A percentile compares a stretch with the other conserved stretches of the same genome.
phyloP scores from a whole-genome alignment of 2,329 filamentous ascomycete species.

The Fusarium concolor region DNA sequence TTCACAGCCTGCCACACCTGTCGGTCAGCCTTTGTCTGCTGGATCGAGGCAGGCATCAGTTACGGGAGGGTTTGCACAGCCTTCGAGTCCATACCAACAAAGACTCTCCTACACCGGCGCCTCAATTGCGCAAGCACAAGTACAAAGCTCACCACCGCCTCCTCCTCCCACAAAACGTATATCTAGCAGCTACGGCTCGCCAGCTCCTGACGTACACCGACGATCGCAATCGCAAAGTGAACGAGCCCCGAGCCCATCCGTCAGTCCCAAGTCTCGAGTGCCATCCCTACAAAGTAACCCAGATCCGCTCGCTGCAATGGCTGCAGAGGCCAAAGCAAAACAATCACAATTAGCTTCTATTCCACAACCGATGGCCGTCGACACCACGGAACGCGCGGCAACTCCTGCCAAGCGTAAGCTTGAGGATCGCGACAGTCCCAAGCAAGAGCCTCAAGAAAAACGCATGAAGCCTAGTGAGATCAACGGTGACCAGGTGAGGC shows the following conservation, averaged over 20 bases:
- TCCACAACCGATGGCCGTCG: slow-evolving; percentile 47
- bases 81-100: slow-evolving; percentile 71
- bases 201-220: slow-evolving; percentile 57
- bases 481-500: slow-evolving; percentile 54
- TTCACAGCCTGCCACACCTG: slow-evolving; percentile 67
- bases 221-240: slow-evolving; percentile 69
- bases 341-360: slow-evolving; percentile 29
- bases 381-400: slow-evolving; percentile 48
- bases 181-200: slow-evolving; percentile 59
- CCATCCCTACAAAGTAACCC: slow-evolving; percentile 62
- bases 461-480: slow-evolving; percentile 63
- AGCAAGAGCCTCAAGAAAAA: slow-evolving; percentile 60
- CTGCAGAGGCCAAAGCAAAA: slow-evolving; percentile 45
- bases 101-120: slow-evolving; percentile 50
- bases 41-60: slow-evolving; percentile 58
- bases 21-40: slow-evolving; percentile 61
- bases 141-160: slow-evolving; percentile 53
- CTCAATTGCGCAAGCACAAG: slow-evolving; percentile 46
- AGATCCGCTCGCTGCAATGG: slow-evolving; percentile 47
- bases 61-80: slow-evolving; percentile 58
- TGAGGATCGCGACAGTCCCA: slow-evolving; percentile 55
- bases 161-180: slow-evolving; percentile 55
- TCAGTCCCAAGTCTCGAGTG: slow-evolving; percentile 81
- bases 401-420: slow-evolving; percentile 57
- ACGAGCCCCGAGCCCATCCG: slow-evolving; percentile 76